Evolutionary conservation across 345 rosid species (phyloP).

Genomic region (Populus euphratica): DNA sequence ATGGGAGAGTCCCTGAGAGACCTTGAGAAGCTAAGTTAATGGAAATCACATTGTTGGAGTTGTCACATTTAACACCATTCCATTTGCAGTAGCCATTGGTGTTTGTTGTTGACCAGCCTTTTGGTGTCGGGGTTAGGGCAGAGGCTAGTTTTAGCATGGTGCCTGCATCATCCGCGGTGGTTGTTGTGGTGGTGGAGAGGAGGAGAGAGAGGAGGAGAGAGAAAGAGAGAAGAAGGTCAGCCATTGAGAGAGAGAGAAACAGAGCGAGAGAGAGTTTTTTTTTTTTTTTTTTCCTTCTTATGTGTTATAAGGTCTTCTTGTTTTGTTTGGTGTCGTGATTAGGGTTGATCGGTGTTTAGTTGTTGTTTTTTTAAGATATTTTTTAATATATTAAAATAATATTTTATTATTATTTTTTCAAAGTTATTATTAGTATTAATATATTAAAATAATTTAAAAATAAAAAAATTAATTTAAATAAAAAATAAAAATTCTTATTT

Average conservation of each 20-base stretch:
- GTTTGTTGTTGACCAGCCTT: conserved; percentile 49
- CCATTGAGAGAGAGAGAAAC: not conserved
- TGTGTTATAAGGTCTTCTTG: not conserved
- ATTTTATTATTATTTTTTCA: too few species aligned
- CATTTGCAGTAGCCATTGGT: conserved; percentile 45
- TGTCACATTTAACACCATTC: conserved; percentile 52
- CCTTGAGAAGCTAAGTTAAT: conserved; percentile 36
- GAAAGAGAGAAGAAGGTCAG: not conserved
- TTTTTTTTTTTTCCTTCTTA: not conserved
- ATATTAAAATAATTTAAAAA: too few species aligned
- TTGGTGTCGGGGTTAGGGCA: conserved; percentile 46
- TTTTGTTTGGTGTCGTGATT: not conserved
- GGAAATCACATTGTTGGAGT: conserved; percentile 37
- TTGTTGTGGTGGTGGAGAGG: conserved; percentile 17
- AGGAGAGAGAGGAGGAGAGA: conserved; percentile 11
- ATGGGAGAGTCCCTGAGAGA: conserved; percentile 46
- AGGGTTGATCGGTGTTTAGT: too few species aligned
- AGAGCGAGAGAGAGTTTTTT: not conserved
- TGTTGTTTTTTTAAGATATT: too few species aligned
- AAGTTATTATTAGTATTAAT: too few species aligned
- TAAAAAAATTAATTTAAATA: too few species aligned
- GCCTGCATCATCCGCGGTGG: conserved; percentile 49
- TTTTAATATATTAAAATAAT: too few species aligned
- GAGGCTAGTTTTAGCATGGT: conserved; percentile 44
- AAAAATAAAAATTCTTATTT: too few species aligned